Conservation (phyloP, 306 rosid genomes). For the Medicago ruthenica region DNA sequence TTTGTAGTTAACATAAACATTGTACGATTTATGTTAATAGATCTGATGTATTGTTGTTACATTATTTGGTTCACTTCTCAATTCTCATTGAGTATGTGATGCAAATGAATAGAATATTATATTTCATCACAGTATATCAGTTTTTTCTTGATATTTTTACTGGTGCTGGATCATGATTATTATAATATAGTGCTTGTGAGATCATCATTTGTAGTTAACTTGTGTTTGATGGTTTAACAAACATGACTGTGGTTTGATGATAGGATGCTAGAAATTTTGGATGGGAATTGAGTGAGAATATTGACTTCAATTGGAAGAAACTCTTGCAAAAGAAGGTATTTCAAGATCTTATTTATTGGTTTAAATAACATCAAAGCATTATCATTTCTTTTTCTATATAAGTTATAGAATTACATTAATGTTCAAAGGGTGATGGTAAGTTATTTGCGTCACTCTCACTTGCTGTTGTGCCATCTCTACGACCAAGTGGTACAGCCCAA, state of each 20-base stretch:
- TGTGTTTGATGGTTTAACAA: conserved; percentile 14
- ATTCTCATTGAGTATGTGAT: conserved; percentile 9
- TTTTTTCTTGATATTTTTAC: not conserved
- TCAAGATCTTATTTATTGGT: conserved; percentile 16
- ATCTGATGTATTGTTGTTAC: conserved; percentile 10
- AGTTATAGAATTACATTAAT: no score
- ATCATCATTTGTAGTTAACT: conserved; percentile 27
- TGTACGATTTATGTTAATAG: not conserved
- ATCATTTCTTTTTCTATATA: conserved; percentile 12
- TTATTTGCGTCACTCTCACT: conserved; percentile 63
- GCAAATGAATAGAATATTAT: conserved; percentile 28
- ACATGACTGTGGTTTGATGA: conserved; percentile 35
- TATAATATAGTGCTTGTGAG: conserved; percentile 23
- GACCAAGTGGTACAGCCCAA: conserved; percentile 79
- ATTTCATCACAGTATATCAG: conserved; percentile 8
- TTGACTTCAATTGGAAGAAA: conserved; percentile 93
- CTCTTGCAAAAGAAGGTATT: conserved; percentile 90
- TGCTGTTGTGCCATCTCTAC: conserved; percentile 80
- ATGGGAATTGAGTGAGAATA: conserved; percentile 85
- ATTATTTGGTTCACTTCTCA: conserved; percentile 12
- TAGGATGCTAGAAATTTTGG: conserved; percentile 93
- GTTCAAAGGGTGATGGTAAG: conserved; percentile 84
- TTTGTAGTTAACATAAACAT: not conserved
- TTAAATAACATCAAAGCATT: conserved; percentile 18
- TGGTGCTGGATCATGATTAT: conserved; percentile 17